Conservation (phyloP, 352 stramenopile genomes). For the Phytophthora idaei region DNA sequence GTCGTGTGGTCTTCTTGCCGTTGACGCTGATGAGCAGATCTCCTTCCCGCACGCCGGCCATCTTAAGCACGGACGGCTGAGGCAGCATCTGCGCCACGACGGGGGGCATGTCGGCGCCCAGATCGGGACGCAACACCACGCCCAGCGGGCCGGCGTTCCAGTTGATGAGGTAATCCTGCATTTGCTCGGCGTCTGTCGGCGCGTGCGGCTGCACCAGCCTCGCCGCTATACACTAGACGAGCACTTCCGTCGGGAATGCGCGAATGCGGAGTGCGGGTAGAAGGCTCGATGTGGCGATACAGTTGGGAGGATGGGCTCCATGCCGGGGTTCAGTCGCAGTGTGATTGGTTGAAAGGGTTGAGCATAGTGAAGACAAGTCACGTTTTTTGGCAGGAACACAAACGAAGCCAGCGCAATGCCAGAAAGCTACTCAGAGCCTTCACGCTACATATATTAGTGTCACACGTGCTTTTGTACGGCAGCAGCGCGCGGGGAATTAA, state of each 20-base stretch:
- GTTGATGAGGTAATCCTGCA: constrained; percentile 87
- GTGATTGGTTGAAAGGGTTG: constrained; percentile 24
- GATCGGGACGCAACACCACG: constrained; percentile 71
- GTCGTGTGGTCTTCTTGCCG: constrained; percentile 73
- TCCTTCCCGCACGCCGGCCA: constrained; percentile 66
- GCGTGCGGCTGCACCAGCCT: constrained; percentile 15
- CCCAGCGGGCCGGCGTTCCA: constrained; percentile 83
- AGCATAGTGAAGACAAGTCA: constrained; percentile 5
- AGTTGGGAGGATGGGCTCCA: not conserved
- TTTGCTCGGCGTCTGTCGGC: constrained; percentile 14
- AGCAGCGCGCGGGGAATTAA: not conserved
- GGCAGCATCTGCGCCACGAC: constrained; percentile 75
- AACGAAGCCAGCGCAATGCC: constrained; percentile 1
- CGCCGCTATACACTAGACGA: constrained; percentile 7
- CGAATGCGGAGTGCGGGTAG: constrained; percentile 8
- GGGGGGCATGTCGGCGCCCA: constrained; percentile 78
- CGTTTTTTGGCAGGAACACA: not conserved
- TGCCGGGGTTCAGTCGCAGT: not conserved
- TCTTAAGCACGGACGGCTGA: constrained; percentile 72
- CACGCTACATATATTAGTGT: not conserved
- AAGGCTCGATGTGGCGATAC: not conserved
- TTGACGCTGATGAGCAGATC: constrained; percentile 83
- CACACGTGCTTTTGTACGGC: too few species aligned
- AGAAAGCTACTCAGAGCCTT: not conserved
- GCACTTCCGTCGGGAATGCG: constrained; percentile 1